Base-by-base conservation (phyloP, 768 basidiomycete species). In the Russula virescens region DNA sequence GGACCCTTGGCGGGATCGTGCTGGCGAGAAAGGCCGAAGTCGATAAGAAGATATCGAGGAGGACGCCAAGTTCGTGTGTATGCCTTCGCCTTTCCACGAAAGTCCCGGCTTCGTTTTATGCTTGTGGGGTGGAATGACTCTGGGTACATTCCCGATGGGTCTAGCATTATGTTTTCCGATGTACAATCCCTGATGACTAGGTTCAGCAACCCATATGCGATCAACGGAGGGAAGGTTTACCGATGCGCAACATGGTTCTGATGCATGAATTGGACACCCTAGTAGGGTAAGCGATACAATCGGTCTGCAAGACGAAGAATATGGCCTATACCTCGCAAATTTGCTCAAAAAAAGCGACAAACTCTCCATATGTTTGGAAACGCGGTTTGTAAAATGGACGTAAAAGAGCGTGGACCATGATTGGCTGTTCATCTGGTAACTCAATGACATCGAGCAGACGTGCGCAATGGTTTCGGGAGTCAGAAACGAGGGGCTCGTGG, bases 251-350 rank as follows among this genome's bases (percentile, higher is more conserved):
- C 54, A 19, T 43, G 25, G 23, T 66, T 38, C 19, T 66, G 58
- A 14, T 66, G 65, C 65, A 66, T 53, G 40, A 64, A 64, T 34
- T 64, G 43, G 4, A 65, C 21, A 9, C 48, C 58, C 56, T 65
- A 3, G 28, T 45, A 26, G 25, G 53, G 40, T 18, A 14, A 34
- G 0, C 4, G 1, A 57, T 23, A 38, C 5, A 23, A 23, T 4
- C 38, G 13, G 13, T 11, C 38, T 38, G 6, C 10, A 38, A 8
- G 31, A 31, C 31, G 31, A 31, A 3, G 31, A 31, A 31, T 31
- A n/a, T n/a, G n/a, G n/a, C n/a, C 51, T 61, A 3, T 11, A 75
- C 77, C 71, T 78, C 76, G n/a, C 78, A 69, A 0, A 76, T 42
- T 56, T 78, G 76, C 0, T 60, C 49, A 34, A 75, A 64, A 47